Conservation (phyloP, 805 yeast species). For the Maudiozyma pseudohumilis region DNA sequence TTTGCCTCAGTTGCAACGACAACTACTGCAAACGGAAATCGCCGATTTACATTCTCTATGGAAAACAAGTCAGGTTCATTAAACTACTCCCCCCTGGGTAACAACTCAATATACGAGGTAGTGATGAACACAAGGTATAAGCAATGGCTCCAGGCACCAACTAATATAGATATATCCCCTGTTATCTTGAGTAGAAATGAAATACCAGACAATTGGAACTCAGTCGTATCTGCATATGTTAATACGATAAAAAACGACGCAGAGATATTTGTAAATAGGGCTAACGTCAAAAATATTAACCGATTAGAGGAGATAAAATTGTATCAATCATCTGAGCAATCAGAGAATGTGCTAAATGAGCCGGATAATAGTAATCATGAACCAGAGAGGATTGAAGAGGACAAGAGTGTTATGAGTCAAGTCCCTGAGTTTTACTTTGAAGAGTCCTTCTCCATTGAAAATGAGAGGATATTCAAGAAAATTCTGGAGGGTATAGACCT, state of each 20-base stretch:
- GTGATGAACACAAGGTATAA: constrained; percentile 36
- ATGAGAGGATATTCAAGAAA: constrained; percentile 71
- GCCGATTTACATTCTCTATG: constrained; percentile 5
- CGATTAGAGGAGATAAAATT: constrained; percentile 32
- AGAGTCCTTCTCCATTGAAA: constrained; percentile 67
- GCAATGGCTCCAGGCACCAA: constrained; percentile 50
- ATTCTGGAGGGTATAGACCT: constrained; percentile 56
- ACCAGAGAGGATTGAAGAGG: constrained; percentile 13
- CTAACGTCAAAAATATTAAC: constrained; percentile 33
- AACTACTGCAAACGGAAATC: constrained; percentile 6
- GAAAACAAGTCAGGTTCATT: constrained; percentile 19
- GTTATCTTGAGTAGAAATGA: constrained; percentile 46
- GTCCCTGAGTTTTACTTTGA: constrained; percentile 65
- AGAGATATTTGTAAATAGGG: constrained; percentile 34
- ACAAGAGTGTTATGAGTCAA: constrained; percentile 13
- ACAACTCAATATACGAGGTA: constrained; percentile 66
- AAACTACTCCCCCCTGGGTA: constrained; percentile 29
- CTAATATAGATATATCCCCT: constrained; percentile 76
- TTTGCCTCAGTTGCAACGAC: constrained; percentile 3
- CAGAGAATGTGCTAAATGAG: neutral
- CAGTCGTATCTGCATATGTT: constrained; percentile 37
- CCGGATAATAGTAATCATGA: neutral
- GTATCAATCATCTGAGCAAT: constrained; percentile 19
- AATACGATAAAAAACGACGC: constrained; percentile 36
- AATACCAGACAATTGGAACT: constrained; percentile 36